A percentile compares a stretch with the other conserved stretches of the same genome.
Conservation (phyloP, 805 yeast species). For the Monosporozyma aquatica region DNA sequence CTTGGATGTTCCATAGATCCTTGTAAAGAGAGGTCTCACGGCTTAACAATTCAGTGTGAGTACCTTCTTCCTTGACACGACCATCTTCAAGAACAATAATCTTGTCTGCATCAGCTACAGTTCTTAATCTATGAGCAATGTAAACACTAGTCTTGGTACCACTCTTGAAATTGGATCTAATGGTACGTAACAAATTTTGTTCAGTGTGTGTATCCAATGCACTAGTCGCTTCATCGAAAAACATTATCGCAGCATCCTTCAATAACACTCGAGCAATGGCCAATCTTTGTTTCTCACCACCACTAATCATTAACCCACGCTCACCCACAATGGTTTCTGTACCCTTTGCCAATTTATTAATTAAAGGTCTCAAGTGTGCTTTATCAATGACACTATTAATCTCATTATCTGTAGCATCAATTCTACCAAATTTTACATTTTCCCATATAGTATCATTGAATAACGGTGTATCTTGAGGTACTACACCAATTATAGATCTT, state of each 20-base stretch:
- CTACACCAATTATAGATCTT: slow-evolving; percentile 74
- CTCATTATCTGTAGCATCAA: slow-evolving; percentile 65
- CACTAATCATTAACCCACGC: slow-evolving; percentile 97
- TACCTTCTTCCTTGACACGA: slow-evolving; percentile 77
- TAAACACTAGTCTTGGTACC: slow-evolving; percentile 66
- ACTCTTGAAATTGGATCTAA: slow-evolving; percentile 54
- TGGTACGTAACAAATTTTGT: slow-evolving; percentile 68
- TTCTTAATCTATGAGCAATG: slow-evolving; percentile 88
- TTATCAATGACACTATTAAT: slow-evolving; percentile 52
- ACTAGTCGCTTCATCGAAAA: slow-evolving; percentile 94
- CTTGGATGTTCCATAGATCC: slow-evolving; percentile 89
- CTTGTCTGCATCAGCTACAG: slow-evolving; percentile 89
- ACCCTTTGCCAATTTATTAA: slow-evolving; percentile 74
- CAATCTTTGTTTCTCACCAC: slow-evolving; percentile 95
- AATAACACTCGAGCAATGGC: slow-evolving; percentile 88
- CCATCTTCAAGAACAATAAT: slow-evolving; percentile 82
- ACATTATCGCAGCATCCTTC: slow-evolving; percentile 80
- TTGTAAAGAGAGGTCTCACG: slow-evolving; percentile 55
- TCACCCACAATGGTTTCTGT: slow-evolving; percentile 86
- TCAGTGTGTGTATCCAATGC: slow-evolving; percentile 97
- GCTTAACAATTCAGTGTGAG: slow-evolving; percentile 54
- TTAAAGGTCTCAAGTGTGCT: slow-evolving; percentile 59
- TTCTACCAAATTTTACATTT: slow-evolving; percentile 77
- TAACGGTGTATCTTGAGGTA: slow-evolving; percentile 95
- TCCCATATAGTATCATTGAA: slow-evolving; percentile 86